These are phyloP conservation scores for Alternaria alternata DNA, from an alignment of 2,329 filamentous ascomycete genomes.

Conservation along the genomic window DNA sequence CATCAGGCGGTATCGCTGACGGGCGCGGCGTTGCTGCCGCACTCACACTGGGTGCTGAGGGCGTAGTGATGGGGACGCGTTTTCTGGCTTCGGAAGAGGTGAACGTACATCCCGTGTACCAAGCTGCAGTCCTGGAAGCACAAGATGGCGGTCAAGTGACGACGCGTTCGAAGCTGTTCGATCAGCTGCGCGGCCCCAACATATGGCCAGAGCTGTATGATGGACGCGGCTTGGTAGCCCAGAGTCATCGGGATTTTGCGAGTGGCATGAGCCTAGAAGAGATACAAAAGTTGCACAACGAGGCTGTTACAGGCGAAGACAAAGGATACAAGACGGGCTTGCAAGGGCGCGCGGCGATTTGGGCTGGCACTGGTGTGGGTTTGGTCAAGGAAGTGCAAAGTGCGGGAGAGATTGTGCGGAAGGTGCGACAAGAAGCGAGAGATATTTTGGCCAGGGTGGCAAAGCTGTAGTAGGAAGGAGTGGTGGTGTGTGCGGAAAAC, in stretches of 20 bases:
- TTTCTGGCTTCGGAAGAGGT: slow-evolving; percentile 65
- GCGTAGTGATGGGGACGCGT: slow-evolving; percentile 69
- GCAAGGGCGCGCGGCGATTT: slow-evolving; percentile 63
- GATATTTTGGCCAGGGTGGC: slow-evolving; percentile 38
- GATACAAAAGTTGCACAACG: slow-evolving; percentile 54
- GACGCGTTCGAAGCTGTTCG: slow-evolving; percentile 60
- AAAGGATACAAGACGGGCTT: slow-evolving; percentile 60
- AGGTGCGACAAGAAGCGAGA: slow-evolving; percentile 50
- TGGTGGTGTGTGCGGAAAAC: neutral
- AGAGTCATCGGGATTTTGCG: slow-evolving; percentile 55
- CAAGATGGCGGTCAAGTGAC: slow-evolving; percentile 61
- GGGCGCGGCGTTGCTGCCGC: slow-evolving; percentile 67
- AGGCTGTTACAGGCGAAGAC: slow-evolving; percentile 59
- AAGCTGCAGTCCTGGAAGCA: slow-evolving; percentile 56
- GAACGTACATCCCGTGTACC: slow-evolving; percentile 55
- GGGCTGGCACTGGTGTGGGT: slow-evolving; percentile 68
- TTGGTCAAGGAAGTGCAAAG: slow-evolving; percentile 60
- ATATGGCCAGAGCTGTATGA: slow-evolving; percentile 68
- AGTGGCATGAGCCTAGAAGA: slow-evolving; percentile 53
- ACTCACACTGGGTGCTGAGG: slow-evolving; percentile 62
- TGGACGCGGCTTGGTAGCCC: slow-evolving; percentile 64
- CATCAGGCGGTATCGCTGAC: slow-evolving; percentile 68
- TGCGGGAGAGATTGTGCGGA: slow-evolving; percentile 61
- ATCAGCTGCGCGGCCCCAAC: slow-evolving; percentile 63
- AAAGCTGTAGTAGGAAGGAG: slow-evolving; percentile 1